Percentiles rank a stretch among this genome's conserved stretches.
phyloP scores from a whole-genome alignment of 345 rosid species.

The Combretum micranthum region DNA sequence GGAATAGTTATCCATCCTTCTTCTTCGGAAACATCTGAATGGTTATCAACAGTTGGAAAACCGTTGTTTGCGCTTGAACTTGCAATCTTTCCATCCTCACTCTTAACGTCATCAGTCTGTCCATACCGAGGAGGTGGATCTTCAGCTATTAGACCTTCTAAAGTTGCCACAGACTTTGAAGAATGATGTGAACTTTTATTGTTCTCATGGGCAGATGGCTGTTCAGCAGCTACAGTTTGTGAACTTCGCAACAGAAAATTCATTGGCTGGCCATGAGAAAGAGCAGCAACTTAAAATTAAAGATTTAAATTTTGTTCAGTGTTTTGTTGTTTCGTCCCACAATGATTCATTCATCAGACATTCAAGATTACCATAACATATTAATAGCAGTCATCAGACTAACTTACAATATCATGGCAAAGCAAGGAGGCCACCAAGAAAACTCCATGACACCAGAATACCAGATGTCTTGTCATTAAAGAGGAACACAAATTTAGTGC shows the following conservation, averaged over 20 bases:
- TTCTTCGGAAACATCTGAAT: constrained; percentile 72
- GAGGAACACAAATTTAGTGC: too few relatives aligned
- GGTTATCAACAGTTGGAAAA: constrained; percentile 32
- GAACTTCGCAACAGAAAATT: constrained; percentile 76
- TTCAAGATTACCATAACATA: too few relatives aligned
- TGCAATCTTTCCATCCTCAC: constrained; percentile 23
- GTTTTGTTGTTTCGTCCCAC: too few relatives aligned
- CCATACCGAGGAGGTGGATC: constrained; percentile 51
- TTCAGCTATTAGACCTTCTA: constrained; percentile 64
- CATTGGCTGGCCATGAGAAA: constrained; percentile 33
- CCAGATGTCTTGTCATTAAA: too few relatives aligned
- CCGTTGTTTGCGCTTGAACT: constrained; percentile 23
- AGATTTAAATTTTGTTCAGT: too few relatives aligned
- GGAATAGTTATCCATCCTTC: constrained; percentile 95
- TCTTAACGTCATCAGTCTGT: constrained; percentile 25
- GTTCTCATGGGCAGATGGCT: constrained; percentile 39
- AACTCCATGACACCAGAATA: too few relatives aligned
- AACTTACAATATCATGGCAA: too few relatives aligned
- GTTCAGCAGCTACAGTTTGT: constrained; percentile 33
- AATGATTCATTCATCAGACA: too few relatives aligned
- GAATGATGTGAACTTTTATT: constrained; percentile 22
- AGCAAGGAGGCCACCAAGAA: too few relatives aligned
- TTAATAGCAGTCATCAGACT: too few relatives aligned
- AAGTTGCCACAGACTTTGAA: constrained; percentile 33
- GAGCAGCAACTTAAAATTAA: too few relatives aligned